phyloP scores from a whole-genome alignment of 2,329 filamentous ascomycete genomes.

The Colletotrichum zoysiae region DNA sequence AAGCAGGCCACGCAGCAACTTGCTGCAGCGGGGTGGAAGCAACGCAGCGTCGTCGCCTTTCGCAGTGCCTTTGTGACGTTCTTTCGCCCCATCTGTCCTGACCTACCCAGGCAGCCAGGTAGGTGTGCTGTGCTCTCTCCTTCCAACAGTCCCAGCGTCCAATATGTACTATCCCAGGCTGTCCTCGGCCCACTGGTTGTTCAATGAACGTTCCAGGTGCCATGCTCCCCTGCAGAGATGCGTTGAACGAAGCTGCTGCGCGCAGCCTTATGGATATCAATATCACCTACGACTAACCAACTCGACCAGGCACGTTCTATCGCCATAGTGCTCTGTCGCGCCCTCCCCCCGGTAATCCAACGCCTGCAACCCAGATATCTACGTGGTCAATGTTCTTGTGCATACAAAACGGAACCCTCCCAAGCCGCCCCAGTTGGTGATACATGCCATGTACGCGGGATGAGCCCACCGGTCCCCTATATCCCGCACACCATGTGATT shows the following conservation, averaged over 20 bases:
- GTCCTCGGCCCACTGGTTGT: neutral
- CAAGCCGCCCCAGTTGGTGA: constrained; percentile 11
- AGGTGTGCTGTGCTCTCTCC: neutral
- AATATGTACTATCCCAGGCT: neutral
- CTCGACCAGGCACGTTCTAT: neutral
- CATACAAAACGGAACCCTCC: constrained; percentile 7
- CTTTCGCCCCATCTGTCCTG: neutral
- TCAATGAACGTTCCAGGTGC: neutral
- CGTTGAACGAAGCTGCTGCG: neutral
- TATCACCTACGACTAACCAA: neutral
- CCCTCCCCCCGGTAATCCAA: constrained; percentile 2
- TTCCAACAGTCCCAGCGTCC: neutral
- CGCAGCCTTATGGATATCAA: neutral
- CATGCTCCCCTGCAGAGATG: neutral
- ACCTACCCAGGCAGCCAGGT: neutral
- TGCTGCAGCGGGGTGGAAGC: no score
- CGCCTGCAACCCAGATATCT: constrained; percentile 16
- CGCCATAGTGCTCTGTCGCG: neutral
- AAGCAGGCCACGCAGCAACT: neutral
- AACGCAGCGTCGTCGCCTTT: no score
- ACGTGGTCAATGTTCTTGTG: neutral
- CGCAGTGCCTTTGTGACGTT: neutral
- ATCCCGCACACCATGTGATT: neutral
- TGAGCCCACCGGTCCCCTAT: neutral
- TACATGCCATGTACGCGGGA: constrained; percentile 8